Percentiles rank a stretch among this genome's conserved stretches.
phyloP scores from a whole-genome alignment of 2,329 filamentous ascomycete genomes.

The Fusarium torreyae region DNA sequence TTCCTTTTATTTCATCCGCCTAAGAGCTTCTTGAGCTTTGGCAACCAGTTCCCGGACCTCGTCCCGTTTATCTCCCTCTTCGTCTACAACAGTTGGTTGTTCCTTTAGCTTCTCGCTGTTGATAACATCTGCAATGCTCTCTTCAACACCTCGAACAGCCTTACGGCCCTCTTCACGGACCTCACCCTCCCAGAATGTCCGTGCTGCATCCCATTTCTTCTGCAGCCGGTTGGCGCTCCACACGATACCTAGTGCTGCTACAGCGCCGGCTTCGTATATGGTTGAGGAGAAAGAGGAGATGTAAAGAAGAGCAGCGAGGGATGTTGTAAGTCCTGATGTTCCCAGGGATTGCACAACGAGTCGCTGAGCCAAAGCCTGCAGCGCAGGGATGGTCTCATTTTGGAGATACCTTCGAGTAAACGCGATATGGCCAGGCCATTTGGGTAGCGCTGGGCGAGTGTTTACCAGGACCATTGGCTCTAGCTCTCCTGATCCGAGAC shows the following conservation, averaged over 20 bases:
- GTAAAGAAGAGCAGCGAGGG: conserved; percentile 70
- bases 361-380: conserved; percentile 81
- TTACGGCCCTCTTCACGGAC: conserved; percentile 78
- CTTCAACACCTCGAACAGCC: conserved; percentile 70
- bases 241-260: conserved; percentile 72
- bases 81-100: conserved; percentile 25
- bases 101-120: conserved; percentile 50
- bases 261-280: conserved; percentile 73
- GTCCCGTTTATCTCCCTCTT: conserved; percentile 55
- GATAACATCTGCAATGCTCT: conserved; percentile 65
- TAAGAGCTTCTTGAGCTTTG: conserved; percentile 66
- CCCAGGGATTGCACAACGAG: conserved; percentile 82
- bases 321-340: conserved; percentile 75
- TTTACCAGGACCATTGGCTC: conserved; percentile 46
- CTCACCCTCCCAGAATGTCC: conserved; percentile 75
- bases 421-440: conserved; percentile 83
- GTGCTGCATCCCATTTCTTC: conserved; percentile 73
- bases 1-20: conserved; percentile 61
- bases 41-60: conserved; percentile 62
- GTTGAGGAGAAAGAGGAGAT: conserved; percentile 67
- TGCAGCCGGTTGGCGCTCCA: conserved; percentile 74
- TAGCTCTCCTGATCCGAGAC: conserved; percentile 47
- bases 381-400: conserved; percentile 75
- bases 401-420: conserved; percentile 77
- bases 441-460: conserved; percentile 52